Conservation (phyloP, 805 yeast species). For the Blastobotrys parvus region DNA sequence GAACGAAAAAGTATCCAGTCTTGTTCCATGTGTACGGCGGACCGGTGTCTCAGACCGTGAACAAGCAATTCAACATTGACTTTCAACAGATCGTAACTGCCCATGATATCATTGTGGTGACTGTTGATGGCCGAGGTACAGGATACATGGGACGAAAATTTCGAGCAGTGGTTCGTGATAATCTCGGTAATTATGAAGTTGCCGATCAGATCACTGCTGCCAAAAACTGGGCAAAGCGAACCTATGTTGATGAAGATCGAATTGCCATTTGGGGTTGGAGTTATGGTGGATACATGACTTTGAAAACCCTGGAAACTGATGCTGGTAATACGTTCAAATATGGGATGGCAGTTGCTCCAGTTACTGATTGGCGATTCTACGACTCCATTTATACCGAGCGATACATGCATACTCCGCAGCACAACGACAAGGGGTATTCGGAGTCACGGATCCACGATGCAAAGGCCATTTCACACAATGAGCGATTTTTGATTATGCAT, state of each 20-base stretch:
- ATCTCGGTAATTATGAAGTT: slow-evolving; percentile 75
- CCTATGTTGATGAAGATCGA: slow-evolving; percentile 57
- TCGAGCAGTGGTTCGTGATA: slow-evolving; percentile 72
- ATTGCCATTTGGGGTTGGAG: slow-evolving; percentile 98
- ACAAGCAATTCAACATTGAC: slow-evolving; percentile 47
- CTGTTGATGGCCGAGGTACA: slow-evolving; percentile 96
- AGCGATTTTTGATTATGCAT: slow-evolving; percentile 80
- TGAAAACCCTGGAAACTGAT: slow-evolving; percentile 82
- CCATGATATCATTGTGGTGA: slow-evolving; percentile 76
- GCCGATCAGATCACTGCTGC: slow-evolving; percentile 85
- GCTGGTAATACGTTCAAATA: slow-evolving; percentile 65
- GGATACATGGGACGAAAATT: slow-evolving; percentile 77
- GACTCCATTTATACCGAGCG: slow-evolving; percentile 94
- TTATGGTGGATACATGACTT: slow-evolving; percentile 89
- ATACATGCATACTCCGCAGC: slow-evolving; percentile 78
- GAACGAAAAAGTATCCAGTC: slow-evolving; percentile 61
- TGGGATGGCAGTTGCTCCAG: slow-evolving; percentile 97
- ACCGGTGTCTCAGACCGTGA: slow-evolving; percentile 84
- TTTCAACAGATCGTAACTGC: slow-evolving; percentile 74
- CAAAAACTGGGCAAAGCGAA: slow-evolving; percentile 49
- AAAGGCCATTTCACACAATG: slow-evolving; percentile 44
- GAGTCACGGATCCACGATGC: slow-evolving; percentile 49
- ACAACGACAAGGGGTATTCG: slow-evolving; percentile 55
- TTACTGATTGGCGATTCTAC: slow-evolving; percentile 86
- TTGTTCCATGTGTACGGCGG: slow-evolving; percentile 92